phyloP scores from a whole-genome alignment of 352 stramenopile species.

The Pythium monospermum region DNA sequence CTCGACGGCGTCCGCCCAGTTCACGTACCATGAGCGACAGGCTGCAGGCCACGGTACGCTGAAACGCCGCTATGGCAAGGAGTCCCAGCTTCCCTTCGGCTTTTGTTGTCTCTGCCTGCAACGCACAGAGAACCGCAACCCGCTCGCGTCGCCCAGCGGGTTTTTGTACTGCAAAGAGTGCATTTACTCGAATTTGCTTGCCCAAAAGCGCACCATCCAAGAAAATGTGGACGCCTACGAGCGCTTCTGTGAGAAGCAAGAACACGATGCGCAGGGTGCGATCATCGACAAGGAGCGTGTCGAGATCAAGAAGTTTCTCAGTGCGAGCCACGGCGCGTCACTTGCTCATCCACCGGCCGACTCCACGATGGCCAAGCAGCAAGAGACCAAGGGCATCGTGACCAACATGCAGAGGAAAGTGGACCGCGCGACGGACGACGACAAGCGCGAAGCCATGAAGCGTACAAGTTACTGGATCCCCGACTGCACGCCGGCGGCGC shows the following conservation, averaged over 20 bases:
- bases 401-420: conserved; percentile 70
- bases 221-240: conserved; percentile 63
- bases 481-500: conserved; percentile 63
- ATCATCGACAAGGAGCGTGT: conserved; percentile 43
- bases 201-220: conserved; percentile 80
- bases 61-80: conserved; percentile 77
- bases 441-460: conserved; percentile 74
- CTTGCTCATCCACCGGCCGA: too few relatives aligned
- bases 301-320: conserved; percentile 49
- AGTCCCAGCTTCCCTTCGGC: conserved; percentile 75
- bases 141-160: conserved; percentile 62
- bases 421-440: conserved; percentile 63
- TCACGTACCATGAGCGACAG: conserved; percentile 79
- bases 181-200: conserved; percentile 82
- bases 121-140: conserved; percentile 44
- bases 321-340: conserved; percentile 21
- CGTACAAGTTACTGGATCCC: conserved; percentile 85
- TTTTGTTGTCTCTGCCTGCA: conserved; percentile 75
- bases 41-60: conserved; percentile 77
- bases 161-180: conserved; percentile 87
- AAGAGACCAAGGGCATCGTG: conserved; percentile 21
- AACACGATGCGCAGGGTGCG: conserved; percentile 42
- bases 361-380: background rate
- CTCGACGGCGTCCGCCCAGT: conserved; percentile 79
- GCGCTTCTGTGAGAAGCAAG: conserved; percentile 44